Base-by-base conservation (phyloP, 169 alveolate species). In the Besnoitia besnoiti region DNA sequence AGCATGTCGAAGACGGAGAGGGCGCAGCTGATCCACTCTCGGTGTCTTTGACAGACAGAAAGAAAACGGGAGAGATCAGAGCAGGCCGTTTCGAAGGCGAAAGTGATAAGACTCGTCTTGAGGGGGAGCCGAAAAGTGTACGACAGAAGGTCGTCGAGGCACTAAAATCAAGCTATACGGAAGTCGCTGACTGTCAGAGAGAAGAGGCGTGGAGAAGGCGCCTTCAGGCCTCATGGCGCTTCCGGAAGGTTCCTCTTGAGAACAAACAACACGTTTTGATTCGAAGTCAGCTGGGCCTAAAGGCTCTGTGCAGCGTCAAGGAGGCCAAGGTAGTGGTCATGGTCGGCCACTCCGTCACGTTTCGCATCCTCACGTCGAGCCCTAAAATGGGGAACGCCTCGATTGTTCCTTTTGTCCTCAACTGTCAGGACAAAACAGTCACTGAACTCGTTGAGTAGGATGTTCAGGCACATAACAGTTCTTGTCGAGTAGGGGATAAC, bases 291-390 rank as follows among this genome's bases (percentile, higher is more conserved):
- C 87, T 77, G 16, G 49, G 35, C 44, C 59, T 77, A 30, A 42
- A 10, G 40, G 87, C 87, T 8, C 10, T 77, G 42, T 77, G 87
- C 87, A 37, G 40, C 37, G 59, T 77, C 55, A 37, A 42, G 55
- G 87, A 77, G 19, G 87, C 87, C 40, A 19, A 55, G n/a, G 59
- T 77, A 39, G 59, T 77, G 40, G 61, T 42, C 16, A 77, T 77
- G 33, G 87, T 77, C 16, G 87, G 87, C 35, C 87, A 77, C 59
- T 77, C 87, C n/a, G 30, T 42, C 40, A 10, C 59, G 37, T 77
- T 77, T 42, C 55, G 50, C 44, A 39, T 77, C 19, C 87, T 77
- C 35, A 77, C 87, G 19, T 7, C 8, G 37, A 42, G 40, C 24
- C n/a, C 59, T 0, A 77, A 77, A 39, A 77, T 77, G 87, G 59